Percentiles rank a stretch among this genome's conserved stretches.
Conservation (phyloP, 306 rosid species). For the Dryas octopetala region DNA sequence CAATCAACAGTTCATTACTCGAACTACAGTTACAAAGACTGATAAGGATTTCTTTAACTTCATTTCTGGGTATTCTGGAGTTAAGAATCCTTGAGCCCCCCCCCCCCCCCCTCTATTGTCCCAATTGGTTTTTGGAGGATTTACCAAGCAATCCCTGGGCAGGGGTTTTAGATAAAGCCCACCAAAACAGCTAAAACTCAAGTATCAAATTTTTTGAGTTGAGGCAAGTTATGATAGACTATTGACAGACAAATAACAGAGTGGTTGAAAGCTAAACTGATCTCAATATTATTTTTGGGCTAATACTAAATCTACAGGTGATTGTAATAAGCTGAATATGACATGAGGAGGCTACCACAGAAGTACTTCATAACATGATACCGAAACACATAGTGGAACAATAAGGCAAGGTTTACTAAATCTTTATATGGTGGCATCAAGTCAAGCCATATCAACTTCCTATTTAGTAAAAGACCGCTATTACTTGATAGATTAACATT, state of each 20-base stretch:
- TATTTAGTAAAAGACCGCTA: background rate
- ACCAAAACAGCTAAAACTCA: background rate
- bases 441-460: background rate
- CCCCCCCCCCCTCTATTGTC: background rate
- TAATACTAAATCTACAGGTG: no score
- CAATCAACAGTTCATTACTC: background rate
- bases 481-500: background rate
- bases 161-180: background rate
- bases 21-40: background rate
- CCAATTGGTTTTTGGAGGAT: background rate
- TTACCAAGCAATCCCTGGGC: background rate
- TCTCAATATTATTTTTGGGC: no score
- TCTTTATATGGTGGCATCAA: background rate
- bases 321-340: no score
- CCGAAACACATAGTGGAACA: no score
- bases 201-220: background rate
- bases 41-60: background rate
- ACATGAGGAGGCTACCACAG: no score
- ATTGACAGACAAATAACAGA: background rate
- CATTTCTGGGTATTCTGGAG: background rate
- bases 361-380: no score
- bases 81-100: background rate
- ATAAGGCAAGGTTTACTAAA: background rate
- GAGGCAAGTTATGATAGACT: background rate
- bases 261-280: no score